Percentiles rank a stretch among this genome's conserved stretches.
These are phyloP conservation scores for Caloboletus firmus DNA, from an alignment of 1,284 basidiomycete species.

Conservation along the genomic window DNA sequence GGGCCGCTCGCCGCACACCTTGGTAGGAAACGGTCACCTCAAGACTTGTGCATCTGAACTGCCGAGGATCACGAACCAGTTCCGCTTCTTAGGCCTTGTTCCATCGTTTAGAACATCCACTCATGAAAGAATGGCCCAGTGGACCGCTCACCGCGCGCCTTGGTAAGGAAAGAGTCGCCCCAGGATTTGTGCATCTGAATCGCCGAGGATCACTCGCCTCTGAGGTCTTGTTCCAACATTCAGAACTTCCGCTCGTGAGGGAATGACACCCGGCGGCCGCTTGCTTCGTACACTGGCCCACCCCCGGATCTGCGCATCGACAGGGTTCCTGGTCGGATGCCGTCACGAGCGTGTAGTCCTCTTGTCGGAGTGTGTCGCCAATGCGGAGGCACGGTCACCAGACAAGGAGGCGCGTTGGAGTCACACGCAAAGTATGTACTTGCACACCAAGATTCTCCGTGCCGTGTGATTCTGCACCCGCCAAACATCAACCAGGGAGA, in stretches of 20 bases:
- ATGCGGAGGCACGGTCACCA: no score
- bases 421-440: conserved; percentile 1
- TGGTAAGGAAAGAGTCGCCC: neutral
- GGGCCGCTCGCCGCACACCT: no score
- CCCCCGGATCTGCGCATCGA: neutral
- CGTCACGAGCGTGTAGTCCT: neutral
- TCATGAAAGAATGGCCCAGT: neutral
- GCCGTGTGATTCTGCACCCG: neutral
- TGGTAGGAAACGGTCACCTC: no score
- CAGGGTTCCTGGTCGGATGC: neutral
- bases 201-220: no score
- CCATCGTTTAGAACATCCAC: neutral
- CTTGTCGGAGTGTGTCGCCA: neutral
- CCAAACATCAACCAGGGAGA: neutral
- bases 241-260: no score
- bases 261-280: no score
- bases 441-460: no score
- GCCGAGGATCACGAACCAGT: no score
- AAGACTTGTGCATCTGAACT: no score
- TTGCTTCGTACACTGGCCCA: no score
- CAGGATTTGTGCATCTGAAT: neutral
- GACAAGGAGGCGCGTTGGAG: no score
- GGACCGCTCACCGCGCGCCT: neutral
- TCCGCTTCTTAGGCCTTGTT: neutral
- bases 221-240: no score